Conservation (phyloP, 208 protist species). For the Naegleria fowleri region DNA sequence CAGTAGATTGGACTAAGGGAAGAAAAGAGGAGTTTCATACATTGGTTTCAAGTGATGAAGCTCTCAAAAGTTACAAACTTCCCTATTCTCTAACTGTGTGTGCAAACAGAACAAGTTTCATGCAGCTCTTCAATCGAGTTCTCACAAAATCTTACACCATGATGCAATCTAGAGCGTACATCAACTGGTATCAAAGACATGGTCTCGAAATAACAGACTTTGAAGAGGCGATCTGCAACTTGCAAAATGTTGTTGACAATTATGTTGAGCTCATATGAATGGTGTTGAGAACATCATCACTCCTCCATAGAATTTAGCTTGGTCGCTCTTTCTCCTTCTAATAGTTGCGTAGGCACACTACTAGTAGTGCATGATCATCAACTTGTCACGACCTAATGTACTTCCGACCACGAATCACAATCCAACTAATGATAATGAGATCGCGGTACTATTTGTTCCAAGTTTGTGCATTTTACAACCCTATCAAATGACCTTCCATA, state of each 20-base stretch:
- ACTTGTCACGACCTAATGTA: no score
- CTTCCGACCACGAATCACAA: no score
- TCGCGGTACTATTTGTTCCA: no score
- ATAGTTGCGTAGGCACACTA: no score
- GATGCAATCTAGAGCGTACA: conserved; percentile 29
- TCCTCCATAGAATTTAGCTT: no score
- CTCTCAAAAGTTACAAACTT: not conserved
- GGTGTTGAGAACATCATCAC: no score
- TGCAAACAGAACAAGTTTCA: conserved; percentile 20
- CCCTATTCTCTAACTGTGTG: conserved; percentile 11
- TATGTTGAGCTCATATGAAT: conserved; percentile 7
- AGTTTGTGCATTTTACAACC: no score
- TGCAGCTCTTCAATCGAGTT: not conserved
- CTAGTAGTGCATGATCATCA: no score
- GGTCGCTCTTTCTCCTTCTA: no score
- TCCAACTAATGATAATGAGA: no score
- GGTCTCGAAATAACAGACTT: conserved; percentile 28
- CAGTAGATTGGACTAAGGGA: not conserved
- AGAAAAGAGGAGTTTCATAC: not conserved
- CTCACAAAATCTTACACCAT: conserved; percentile 16
- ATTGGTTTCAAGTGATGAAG: not conserved
- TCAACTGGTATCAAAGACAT: conserved; percentile 38
- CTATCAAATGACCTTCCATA: no score
- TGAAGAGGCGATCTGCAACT: not conserved
- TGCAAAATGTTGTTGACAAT: conserved; percentile 31